Base-by-base conservation (phyloP, 768 basidiomycete species). In the Podaxis carcinomalis region DNA sequence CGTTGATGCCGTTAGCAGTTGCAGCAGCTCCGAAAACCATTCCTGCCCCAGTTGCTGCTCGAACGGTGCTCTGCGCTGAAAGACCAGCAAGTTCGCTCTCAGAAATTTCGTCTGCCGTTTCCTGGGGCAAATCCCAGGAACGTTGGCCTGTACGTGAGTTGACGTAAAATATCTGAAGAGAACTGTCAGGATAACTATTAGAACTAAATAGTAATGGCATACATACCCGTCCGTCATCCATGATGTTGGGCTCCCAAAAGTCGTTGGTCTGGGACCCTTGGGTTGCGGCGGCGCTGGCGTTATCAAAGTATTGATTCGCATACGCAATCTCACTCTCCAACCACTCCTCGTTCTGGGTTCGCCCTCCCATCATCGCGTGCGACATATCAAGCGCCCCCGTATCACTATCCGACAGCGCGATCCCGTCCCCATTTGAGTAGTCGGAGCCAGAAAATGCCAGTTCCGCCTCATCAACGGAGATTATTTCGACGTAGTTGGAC, bases 161-260 rank as follows among this genome's bases (percentile, higher is more conserved):
- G 64, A 93, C 83, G 75, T 98, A 99, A 78, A 88, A 95, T 70
- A 99, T 94, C 95, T 97, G 58, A 47, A 58, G 28, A 36, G 53
- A 10, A 36, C 19, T 44, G 51, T 49, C 51, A 44, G 50, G 28
- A 57, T 35, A 44, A 50, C n/a, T 19, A 13, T 21, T 28, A 21
- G 39, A 11, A 46, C 53, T 27, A 59, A 61, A 63, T 56, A 58
- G 21, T 19, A 46, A 62, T n/a, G 62, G 58, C 59, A 39, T 56
- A 73, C 86, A 70, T 69, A 91, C 94, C 83, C 92, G 92, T 54
- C 93, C 92, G 66, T 91, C 86, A 47, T 80, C 74, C 2, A 90
- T 90, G 40, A 96, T 84, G 66, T 87, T 84, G 10, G 95, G 95
- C 71, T 95, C 86, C 95, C 95, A 98, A 74, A 88, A 95, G 66